Evolutionary conservation across 176 grass and related monocot genomes (phyloP).

Genomic region (Microstegium vimineum): DNA sequence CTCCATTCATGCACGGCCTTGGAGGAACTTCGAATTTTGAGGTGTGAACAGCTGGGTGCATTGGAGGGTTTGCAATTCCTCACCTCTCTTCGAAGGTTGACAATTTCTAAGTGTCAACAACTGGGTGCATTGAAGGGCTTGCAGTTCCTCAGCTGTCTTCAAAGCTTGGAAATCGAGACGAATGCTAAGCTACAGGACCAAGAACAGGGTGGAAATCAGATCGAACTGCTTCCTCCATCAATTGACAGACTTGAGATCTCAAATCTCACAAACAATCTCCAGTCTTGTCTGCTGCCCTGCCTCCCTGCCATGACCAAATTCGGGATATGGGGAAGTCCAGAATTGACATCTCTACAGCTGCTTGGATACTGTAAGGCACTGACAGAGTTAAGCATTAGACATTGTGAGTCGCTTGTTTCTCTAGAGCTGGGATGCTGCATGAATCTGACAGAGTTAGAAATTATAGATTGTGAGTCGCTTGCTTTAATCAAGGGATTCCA

Average conservation of each 20-base stretch:
- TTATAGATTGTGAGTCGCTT: neutral
- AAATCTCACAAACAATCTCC: neutral
- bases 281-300: neutral
- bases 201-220: neutral
- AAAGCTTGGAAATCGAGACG: neutral
- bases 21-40: neutral
- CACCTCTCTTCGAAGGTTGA: neutral
- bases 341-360: neutral
- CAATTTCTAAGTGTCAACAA: neutral
- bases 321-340: neutral
- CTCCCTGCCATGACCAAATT: neutral
- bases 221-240: neutral
- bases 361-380: neutral
- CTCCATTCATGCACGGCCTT: neutral
- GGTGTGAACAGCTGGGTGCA: neutral
- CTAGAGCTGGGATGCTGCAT: neutral
- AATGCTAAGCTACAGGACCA: neutral
- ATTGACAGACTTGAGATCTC: neutral
- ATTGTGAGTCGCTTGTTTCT: neutral
- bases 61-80: neutral
- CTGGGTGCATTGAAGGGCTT: neutral
- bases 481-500: neutral
- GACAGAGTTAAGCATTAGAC: neutral
- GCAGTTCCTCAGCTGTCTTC: neutral
- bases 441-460: slow-evolving; percentile 19